Base-by-base conservation (phyloP, 306 rosid species). In the Sesbania bispinosa region DNA sequence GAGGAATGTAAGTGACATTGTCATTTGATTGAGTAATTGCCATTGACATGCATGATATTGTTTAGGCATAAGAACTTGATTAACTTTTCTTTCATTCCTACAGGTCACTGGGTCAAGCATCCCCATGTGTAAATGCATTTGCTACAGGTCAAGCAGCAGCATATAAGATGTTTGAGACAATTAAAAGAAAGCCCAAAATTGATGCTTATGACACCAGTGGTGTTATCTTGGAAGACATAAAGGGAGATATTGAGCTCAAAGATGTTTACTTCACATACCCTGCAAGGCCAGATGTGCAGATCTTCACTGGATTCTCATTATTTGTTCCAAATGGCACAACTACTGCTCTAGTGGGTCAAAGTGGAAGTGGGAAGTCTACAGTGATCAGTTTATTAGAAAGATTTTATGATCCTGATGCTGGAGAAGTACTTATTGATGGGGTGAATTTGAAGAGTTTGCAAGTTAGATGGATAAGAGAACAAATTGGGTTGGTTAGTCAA, bases 301-400 rank as follows among this genome's bases (percentile, higher is more conserved):
- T 94, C 27, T 94, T 94, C 60, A 35, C 92, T 0, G 98, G 96
- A 33, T 90, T 94, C 79, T 90, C 97, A 7, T 63, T 94, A 38
- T 14, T 24, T 59, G 91, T 90, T 62, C 82, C 90, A 0, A 85
- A 80, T 57, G 97, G 97, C 58, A 83, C 80, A 45, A 89, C 92
- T 27, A 68, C 84, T 26, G 98, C 98, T 29, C 85, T 94, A 43
- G 97, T 94, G 45, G 98, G 97, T 46, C 96, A 90, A 52, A 94
- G 98, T 58, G 98, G 98, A 48, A 94, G 98, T 36, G 98, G 98
- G 6, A 94, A 94, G 62, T 94, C 98, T 0, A 94, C 97, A 0
- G 92, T 90, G 7, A 86, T 90, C 23, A 82, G 87, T 57, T 77
- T 94, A 33, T 46, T 90, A 8, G 97, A 94, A 79, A 86, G 98